Base-by-base conservation (phyloP, 2,329 filamentous ascomycete species). In the Aspergillus tanneri region DNA sequence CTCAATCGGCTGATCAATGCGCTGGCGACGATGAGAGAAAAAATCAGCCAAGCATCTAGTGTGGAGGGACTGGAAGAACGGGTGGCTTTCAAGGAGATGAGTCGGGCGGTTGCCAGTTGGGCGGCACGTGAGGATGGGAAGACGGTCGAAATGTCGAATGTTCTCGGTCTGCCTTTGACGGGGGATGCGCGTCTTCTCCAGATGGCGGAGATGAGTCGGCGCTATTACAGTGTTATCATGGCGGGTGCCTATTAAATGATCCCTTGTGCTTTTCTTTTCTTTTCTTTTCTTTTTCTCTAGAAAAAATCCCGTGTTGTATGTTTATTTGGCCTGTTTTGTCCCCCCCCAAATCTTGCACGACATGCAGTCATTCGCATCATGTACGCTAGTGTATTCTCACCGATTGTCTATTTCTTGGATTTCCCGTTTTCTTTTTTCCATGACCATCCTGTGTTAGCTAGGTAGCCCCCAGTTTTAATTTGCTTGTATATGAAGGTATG, bases 11-110 rank as follows among this genome's bases (percentile, higher is more conserved):
- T 77, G 11, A 69, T 82, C 5, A 72, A 74, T 45, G 75, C 79
- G 48, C 70, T 77, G 50, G 69, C 66, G 7, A 62, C 56, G 3
- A 66, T 73, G 58, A 70, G 71, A 10, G 67, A 69, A 22, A 67
- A 64, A 27, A 61, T 71, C 10, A 67, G 75, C 19, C 62, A 69
- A 36, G 67, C 82, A 5, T 71, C 86, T 18, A 80, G 83, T 34
- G 78, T 67, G 22, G 65, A 74, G 44, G 72, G 68, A 36, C 71
- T 82, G 52, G 70, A 83, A 53, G 80, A 87, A 63, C 75, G 82
- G 44, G 88, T 91, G 34, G 89, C 90, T 0, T 78, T 92, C 45
- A 84, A 86, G 55, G 90, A 95, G 63, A 95, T 96, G 80, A 86
- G 86, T 38, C 82, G 83, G 44, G 78, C 84, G 37, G 82, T 92